phyloP scores from a whole-genome alignment of 2,329 filamentous ascomycete species.

The Fusarium sp. region DNA sequence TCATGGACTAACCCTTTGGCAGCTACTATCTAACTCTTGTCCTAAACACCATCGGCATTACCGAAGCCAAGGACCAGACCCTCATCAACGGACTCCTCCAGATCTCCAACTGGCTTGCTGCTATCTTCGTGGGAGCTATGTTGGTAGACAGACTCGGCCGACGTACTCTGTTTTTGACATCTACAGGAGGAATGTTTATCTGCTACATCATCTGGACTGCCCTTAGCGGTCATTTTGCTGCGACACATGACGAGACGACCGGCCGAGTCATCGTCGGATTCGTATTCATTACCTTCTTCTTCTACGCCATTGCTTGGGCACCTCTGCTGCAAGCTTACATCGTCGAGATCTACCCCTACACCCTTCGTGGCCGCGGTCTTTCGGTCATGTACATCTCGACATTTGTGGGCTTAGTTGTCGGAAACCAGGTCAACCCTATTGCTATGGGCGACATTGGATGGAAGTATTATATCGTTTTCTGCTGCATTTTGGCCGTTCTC shows the following conservation, averaged over 20 bases:
- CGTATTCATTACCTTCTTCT: constrained; percentile 59
- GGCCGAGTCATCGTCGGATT: constrained; percentile 53
- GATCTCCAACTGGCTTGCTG: constrained; percentile 57
- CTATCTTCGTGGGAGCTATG: constrained; percentile 55
- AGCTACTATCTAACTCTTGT: constrained; percentile 58
- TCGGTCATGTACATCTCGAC: constrained; percentile 42
- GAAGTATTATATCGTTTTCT: constrained; percentile 60
- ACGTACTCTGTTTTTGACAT: constrained; percentile 57
- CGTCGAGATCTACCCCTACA: constrained; percentile 49
- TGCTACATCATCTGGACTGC: constrained; percentile 54
- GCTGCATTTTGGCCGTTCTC: constrained; percentile 53
- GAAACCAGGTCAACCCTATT: constrained; percentile 60
- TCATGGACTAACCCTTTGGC: no score
- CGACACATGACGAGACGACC: constrained; percentile 38
- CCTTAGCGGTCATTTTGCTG: constrained; percentile 44
- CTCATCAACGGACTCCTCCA: constrained; percentile 51
- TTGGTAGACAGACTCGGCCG: constrained; percentile 59
- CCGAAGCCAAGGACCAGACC: constrained; percentile 54
- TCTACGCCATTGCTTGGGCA: constrained; percentile 56
- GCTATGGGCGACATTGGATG: constrained; percentile 56
- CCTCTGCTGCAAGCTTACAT: constrained; percentile 52
- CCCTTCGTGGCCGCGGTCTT: constrained; percentile 40
- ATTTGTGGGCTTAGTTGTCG: constrained; percentile 49
- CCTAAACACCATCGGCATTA: constrained; percentile 58
- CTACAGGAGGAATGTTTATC: constrained; percentile 56